Base-by-base conservation (phyloP, 2,329 filamentous ascomycete genomes). In the Penicillium freii region DNA sequence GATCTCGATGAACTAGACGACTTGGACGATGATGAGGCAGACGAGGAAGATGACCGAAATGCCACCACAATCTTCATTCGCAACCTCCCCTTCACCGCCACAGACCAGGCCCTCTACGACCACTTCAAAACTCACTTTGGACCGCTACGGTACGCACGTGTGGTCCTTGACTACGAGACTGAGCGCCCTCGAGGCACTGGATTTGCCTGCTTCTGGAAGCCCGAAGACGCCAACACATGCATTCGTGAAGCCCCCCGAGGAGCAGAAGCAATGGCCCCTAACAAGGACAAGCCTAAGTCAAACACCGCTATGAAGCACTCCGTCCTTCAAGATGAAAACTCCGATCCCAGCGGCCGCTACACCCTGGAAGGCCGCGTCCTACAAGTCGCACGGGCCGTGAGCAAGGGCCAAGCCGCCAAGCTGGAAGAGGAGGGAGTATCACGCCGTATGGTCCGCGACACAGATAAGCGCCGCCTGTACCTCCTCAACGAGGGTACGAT, bases 151-250 rank as follows among this genome's bases (percentile, higher is more conserved):
- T 99, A 97, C 72, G 94, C 93, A 5, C 85, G 95, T 63, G 87
- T 97, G 10, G 95, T 99, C 38, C 84, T 95, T 71, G 93, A 99
- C 71, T 87, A 83, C 46, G 85, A 86, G 25, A 96, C 91, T 0
- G 92, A 92, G 65, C 87, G 91, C 51, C 91, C 94, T 2, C 91
- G 90, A 47, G 94, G 94, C 27, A 97, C 93, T 33, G 94, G 89
- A 4, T 99, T 99, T 69, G 93, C 97, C 31, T 96, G 91, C 77
- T 99, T 99, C 77, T 88, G 87, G 76, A 87, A 88, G 49, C 78
- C 81, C 38, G 84, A 88, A 21, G 91, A 96, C 69, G 90, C 88
- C 63, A 86, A 87, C 70, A 74, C 81, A 21, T 97, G 94, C 71
- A 80, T 97, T 60, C 87, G 86, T 62, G 82, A 80, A 15, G 90